phyloP scores from a whole-genome alignment of 352 stramenopile species.

The Saprolegnia diclina region DNA sequence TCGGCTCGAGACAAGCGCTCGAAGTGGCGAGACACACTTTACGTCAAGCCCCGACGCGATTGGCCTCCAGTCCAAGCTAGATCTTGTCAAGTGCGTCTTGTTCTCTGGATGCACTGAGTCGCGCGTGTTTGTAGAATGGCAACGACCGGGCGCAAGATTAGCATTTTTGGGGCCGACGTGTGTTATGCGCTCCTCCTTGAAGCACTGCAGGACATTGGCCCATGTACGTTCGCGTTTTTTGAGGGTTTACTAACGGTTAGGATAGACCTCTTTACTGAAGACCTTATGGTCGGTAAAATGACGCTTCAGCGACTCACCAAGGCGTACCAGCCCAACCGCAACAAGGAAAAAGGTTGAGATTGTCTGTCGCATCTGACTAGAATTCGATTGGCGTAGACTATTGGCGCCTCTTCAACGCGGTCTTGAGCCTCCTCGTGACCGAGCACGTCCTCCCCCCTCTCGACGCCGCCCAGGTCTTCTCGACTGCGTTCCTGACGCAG shows the following conservation, averaged over 20 bases:
- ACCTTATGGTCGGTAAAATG: constrained; percentile 78
- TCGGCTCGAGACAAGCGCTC: constrained; percentile 55
- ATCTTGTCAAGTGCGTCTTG: constrained; percentile 50
- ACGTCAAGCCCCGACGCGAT: constrained; percentile 30
- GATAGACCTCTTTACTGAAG: constrained; percentile 56
- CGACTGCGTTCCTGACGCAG: constrained; percentile 47
- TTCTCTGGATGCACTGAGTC: background rate
- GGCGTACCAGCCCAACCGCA: constrained; percentile 60
- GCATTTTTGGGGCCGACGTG: constrained; percentile 66
- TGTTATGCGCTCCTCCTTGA: constrained; percentile 72
- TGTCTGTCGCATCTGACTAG: too few relatives aligned
- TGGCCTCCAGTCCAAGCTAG: constrained; percentile 56
- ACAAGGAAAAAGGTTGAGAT: constrained; percentile 69
- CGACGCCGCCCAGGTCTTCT: constrained; percentile 45
- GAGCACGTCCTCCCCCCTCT: constrained; percentile 37
- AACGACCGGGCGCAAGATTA: constrained; percentile 56
- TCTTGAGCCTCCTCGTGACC: constrained; percentile 52
- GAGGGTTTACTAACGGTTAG: background rate
- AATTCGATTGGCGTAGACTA: constrained; percentile 46
- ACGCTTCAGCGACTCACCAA: constrained; percentile 74
- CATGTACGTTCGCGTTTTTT: constrained; percentile 32
- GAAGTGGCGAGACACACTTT: constrained; percentile 48
- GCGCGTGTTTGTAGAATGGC: constrained; percentile 43
- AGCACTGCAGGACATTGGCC: constrained; percentile 49
- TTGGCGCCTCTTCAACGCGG: constrained; percentile 54